phyloP scores from a whole-genome alignment of 1,284 basidiomycete genomes.

The Exobasidium cylindrosporum region DNA sequence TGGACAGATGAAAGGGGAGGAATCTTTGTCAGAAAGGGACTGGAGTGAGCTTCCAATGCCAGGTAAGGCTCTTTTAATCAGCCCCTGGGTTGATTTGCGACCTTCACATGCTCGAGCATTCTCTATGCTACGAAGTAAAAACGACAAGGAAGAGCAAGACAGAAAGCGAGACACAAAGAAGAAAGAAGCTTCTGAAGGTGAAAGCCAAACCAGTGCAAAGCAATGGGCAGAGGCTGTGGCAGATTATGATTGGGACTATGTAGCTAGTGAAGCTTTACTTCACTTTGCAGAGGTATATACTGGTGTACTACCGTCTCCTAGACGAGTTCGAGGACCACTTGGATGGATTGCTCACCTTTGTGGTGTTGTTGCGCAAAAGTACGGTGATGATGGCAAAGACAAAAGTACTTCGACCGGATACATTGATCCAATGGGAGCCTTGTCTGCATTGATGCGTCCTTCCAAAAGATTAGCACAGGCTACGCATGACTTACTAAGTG shows the following conservation, averaged over 20 bases:
- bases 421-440: slow-evolving; percentile 6
- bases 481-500: slow-evolving; percentile 33
- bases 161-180: slow-evolving; percentile 1
- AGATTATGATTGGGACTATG: slow-evolving; percentile 48
- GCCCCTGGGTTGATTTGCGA: slow-evolving; percentile 51
- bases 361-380: slow-evolving; percentile 22
- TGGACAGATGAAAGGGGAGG: slow-evolving; percentile 33
- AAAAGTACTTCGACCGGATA: background rate
- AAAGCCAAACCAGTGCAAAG: background rate
- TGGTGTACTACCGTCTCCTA: slow-evolving; percentile 40
- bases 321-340: slow-evolving; percentile 42
- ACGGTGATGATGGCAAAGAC: slow-evolving; percentile 1
- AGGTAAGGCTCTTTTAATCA: slow-evolving; percentile 48
- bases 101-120: slow-evolving; percentile 37
- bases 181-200: background rate
- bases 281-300: slow-evolving; percentile 54
- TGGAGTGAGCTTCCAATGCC: slow-evolving; percentile 49
- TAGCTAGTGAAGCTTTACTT: slow-evolving; percentile 46
- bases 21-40: slow-evolving; percentile 34
- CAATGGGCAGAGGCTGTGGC: slow-evolving; percentile 37
- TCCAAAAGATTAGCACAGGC: slow-evolving; percentile 23
- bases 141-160: background rate
- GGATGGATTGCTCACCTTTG: slow-evolving; percentile 48
- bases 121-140: slow-evolving; percentile 23
- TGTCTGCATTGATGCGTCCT: slow-evolving; percentile 9